Percentiles rank a stretch among this genome's conserved stretches.
Conservation (phyloP, 352 stramenopile genomes). For the Phytophthora ohioensis region DNA sequence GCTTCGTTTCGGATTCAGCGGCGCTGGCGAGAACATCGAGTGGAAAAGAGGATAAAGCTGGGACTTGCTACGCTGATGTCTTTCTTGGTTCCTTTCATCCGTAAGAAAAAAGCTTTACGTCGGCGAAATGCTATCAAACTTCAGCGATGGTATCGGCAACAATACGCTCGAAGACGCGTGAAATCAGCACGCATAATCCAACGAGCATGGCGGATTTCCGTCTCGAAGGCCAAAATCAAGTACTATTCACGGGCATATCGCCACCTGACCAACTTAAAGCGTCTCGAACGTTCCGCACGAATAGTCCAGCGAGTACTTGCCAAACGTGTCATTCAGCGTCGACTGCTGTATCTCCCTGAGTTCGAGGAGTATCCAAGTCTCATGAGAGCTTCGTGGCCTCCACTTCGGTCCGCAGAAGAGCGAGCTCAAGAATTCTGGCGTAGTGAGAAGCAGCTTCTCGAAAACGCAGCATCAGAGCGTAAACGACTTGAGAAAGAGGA, state of each 20-base stretch:
- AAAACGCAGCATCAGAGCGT: slow-evolving; percentile 19
- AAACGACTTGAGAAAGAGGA: slow-evolving; percentile 48
- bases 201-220: slow-evolving; percentile 51
- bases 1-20: slow-evolving; percentile 51
- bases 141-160: slow-evolving; percentile 44
- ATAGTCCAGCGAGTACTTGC: slow-evolving; percentile 60
- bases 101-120: slow-evolving; percentile 19
- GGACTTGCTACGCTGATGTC: slow-evolving; percentile 26
- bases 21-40: slow-evolving; percentile 34
- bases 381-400: slow-evolving; percentile 23
- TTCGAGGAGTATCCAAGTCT: slow-evolving; percentile 45
- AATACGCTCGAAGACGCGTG: slow-evolving; percentile 6
- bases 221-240: slow-evolving; percentile 47
- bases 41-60: slow-evolving; percentile 10
- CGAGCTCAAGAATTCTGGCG: slow-evolving; percentile 31
- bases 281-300: slow-evolving; percentile 45
- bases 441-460: slow-evolving; percentile 30
- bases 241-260: slow-evolving; percentile 40
- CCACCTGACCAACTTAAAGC: slow-evolving; percentile 39
- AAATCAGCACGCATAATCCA: slow-evolving; percentile 44
- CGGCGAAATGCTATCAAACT: slow-evolving; percentile 21
- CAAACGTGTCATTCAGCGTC: slow-evolving; percentile 33
- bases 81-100: slow-evolving; percentile 34
- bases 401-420: slow-evolving; percentile 20
- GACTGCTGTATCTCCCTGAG: slow-evolving; percentile 35